Evolutionary conservation across 805 yeast species (phyloP).

Genomic region (Candida suzukii): DNA sequence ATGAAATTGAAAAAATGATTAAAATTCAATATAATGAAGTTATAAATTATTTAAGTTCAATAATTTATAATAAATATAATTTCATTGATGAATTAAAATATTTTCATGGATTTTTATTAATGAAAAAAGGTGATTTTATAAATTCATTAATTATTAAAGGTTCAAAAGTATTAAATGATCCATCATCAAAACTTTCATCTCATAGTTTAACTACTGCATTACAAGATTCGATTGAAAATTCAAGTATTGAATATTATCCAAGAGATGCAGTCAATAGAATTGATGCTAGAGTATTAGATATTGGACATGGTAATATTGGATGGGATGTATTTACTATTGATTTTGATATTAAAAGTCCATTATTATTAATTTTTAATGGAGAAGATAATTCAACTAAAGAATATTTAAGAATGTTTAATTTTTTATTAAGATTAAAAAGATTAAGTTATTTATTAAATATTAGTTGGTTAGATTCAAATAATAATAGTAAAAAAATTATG

Average conservation of each 20-base stretch:
- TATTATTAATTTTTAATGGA: constrained; percentile 30
- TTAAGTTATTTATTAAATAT: constrained; percentile 43
- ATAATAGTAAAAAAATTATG: constrained; percentile 18
- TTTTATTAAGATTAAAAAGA: constrained; percentile 73
- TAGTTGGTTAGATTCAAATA: constrained; percentile 37
- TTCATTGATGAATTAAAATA: constrained; percentile 50
- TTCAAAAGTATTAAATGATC: constrained; percentile 42
- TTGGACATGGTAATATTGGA: constrained; percentile 65
- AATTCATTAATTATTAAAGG: constrained; percentile 56
- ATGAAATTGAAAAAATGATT: constrained; percentile 26
- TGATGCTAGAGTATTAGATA: constrained; percentile 77
- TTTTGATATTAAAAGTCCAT: constrained; percentile 47
- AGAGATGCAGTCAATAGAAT: constrained; percentile 42
- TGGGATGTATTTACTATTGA: constrained; percentile 94
- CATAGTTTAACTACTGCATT: constrained; percentile 59
- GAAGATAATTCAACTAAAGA: constrained; percentile 39
- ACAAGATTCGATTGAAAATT: constrained; percentile 52
- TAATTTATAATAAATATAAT: constrained; percentile 42
- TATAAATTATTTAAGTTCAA: constrained; percentile 39
- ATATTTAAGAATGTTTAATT: constrained; percentile 77
- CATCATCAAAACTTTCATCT: constrained; percentile 58
- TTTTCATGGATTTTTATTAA: constrained; percentile 58
- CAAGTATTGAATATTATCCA: constrained; percentile 38
- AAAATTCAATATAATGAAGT: constrained; percentile 45
- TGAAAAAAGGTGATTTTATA: constrained; percentile 80